These are phyloP conservation scores for Aurifilum marmelostoma DNA, from an alignment of 2,329 filamentous ascomycete species.

Conservation along the genomic window DNA sequence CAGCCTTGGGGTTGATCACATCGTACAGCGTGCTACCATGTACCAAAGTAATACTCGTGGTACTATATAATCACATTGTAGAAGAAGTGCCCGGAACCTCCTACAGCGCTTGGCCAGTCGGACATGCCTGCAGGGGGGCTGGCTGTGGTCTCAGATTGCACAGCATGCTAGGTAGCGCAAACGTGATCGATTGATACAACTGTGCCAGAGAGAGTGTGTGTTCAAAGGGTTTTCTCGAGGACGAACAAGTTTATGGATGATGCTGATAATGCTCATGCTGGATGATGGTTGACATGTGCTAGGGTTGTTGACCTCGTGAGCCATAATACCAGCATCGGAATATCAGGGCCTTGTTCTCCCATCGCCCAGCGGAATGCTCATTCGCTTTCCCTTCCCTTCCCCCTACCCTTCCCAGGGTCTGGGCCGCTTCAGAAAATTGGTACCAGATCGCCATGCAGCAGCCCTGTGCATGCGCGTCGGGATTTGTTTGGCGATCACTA, in stretches of 20 bases:
- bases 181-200: neutral
- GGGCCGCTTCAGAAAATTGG: neutral
- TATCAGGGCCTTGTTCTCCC: neutral
- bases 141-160: neutral
- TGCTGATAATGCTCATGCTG: neutral
- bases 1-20: neutral
- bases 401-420: neutral
- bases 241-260: neutral
- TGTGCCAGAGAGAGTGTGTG: neutral
- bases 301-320: neutral
- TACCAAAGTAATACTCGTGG: neutral
- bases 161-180: neutral
- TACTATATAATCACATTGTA: too few species aligned
- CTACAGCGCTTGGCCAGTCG: neutral
- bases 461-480: neutral
- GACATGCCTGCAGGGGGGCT: conserved; percentile 1
- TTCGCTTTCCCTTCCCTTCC: neutral
- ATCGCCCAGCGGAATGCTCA: neutral
- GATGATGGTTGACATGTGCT: neutral
- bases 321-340: neutral
- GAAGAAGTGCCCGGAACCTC: neutral
- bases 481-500: neutral
- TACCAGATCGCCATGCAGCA: neutral
- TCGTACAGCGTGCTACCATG: neutral
- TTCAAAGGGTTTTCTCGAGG: neutral